These are phyloP conservation scores for Phytophthora melonis DNA, from an alignment of 352 stramenopile genomes.

Conservation along the genomic window DNA sequence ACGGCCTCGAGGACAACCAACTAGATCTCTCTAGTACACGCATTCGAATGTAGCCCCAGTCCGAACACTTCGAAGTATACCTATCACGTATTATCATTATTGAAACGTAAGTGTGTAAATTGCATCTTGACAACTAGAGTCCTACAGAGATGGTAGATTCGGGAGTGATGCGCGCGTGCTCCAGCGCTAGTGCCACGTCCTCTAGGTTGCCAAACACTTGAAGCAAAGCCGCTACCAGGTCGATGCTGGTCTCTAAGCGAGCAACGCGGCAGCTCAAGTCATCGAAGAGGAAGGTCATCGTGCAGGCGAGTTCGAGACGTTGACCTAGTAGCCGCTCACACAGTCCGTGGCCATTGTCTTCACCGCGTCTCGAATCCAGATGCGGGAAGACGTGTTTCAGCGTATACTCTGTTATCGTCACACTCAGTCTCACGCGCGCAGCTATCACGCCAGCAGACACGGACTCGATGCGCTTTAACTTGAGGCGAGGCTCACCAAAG, in stretches of 20 bases:
- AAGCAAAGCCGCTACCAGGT: constrained; percentile 18
- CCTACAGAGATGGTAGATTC: constrained; percentile 10
- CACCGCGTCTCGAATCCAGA: neutral
- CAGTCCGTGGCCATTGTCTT: neutral
- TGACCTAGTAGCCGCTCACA: constrained; percentile 1
- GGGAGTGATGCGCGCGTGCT: constrained; percentile 10
- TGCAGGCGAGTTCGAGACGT: constrained; percentile 13
- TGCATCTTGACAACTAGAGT: neutral
- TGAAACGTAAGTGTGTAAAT: too few species aligned
- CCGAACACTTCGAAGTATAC: too few species aligned
- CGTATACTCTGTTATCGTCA: constrained; percentile 13
- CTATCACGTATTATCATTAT: neutral
- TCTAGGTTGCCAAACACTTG: constrained; percentile 9
- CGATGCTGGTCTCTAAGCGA: constrained; percentile 13
- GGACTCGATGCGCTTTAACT: constrained; percentile 9
- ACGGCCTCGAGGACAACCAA: constrained; percentile 12
- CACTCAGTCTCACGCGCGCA: neutral
- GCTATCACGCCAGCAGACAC: neutral
- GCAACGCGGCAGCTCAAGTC: constrained; percentile 14
- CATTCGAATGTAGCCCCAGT: constrained; percentile 13
- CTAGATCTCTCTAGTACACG: constrained; percentile 25
- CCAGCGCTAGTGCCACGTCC: constrained; percentile 13
- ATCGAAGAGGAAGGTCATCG: constrained; percentile 24
- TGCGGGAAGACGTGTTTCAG: constrained; percentile 9
- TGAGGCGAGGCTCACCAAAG: neutral